phyloP scores from a whole-genome alignment of 2,329 filamentous ascomycete species.

The Trichoderma harzianum region DNA sequence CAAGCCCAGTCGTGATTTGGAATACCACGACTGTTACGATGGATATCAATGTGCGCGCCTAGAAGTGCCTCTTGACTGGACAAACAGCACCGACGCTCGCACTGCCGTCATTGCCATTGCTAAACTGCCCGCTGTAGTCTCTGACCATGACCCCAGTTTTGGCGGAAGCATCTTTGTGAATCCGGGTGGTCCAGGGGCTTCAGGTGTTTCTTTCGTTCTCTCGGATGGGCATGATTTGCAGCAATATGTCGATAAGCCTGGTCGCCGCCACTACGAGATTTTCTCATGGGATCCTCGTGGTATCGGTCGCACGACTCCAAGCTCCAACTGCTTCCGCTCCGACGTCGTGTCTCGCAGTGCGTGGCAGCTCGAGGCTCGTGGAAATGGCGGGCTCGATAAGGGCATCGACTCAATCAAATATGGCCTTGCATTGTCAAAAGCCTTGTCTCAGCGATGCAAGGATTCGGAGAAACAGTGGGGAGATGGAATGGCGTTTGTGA shows the following conservation, averaged over 20 bases:
- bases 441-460: constrained; percentile 29
- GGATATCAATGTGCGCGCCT: constrained; percentile 39
- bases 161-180: constrained; percentile 42
- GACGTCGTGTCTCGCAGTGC: constrained; percentile 29
- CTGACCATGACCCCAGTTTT: constrained; percentile 33
- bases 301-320: constrained; percentile 35
- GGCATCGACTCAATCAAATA: constrained; percentile 23
- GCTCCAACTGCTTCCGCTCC: constrained; percentile 35
- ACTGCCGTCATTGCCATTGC: constrained; percentile 38
- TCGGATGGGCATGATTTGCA: constrained; percentile 27
- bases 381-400: constrained; percentile 29
- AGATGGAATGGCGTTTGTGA: constrained; percentile 31
- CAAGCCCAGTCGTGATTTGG: neutral
- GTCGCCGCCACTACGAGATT: constrained; percentile 36
- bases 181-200: constrained; percentile 42
- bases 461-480: constrained; percentile 17
- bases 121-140: constrained; percentile 37
- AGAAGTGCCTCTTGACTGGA: constrained; percentile 41
- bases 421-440: constrained; percentile 24
- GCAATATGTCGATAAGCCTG: constrained; percentile 23
- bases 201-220: constrained; percentile 33
- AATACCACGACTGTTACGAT: constrained; percentile 36
- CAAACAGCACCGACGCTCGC: constrained; percentile 24
- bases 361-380: constrained; percentile 28
- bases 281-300: constrained; percentile 43